Conservation (phyloP, 192 early-diverging fungal species). For the Coemansia sp. region DNA sequence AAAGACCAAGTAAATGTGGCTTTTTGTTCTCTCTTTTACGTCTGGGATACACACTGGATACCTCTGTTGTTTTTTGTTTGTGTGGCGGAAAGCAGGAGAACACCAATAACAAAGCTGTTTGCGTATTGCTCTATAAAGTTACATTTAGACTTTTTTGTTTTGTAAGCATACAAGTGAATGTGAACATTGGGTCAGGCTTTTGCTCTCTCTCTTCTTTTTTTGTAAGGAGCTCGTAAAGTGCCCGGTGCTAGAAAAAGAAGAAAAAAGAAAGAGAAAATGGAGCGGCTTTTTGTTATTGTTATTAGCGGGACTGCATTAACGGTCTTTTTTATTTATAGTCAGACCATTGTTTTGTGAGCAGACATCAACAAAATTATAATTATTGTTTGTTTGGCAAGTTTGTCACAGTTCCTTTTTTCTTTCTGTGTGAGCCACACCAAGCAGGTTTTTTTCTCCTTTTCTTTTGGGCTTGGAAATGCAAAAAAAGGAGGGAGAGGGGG, state of each 20-base stretch:
- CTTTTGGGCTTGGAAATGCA: not conserved
- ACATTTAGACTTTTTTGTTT: too few relatives aligned
- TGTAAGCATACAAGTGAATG: too few relatives aligned
- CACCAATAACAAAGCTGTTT: too few relatives aligned
- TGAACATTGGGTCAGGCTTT: too few relatives aligned
- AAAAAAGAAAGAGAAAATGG: not conserved
- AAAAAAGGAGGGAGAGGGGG: not conserved
- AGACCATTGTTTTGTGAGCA: not conserved
- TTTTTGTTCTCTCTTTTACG: not conserved
- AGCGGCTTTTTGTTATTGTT: conserved; percentile 4
- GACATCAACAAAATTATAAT: not conserved
- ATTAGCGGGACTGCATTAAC: not conserved
- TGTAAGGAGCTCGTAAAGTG: too few relatives aligned
- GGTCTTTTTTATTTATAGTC: conserved; percentile 1
- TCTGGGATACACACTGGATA: too few relatives aligned
- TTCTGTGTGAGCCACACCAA: not conserved
- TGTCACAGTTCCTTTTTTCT: not conserved
- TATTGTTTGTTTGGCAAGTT: not conserved
- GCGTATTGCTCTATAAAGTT: too few relatives aligned
- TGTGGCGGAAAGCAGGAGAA: too few relatives aligned
- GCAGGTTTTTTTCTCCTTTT: conserved; percentile 4
- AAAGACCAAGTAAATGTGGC: not conserved
- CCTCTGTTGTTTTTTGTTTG: too few relatives aligned
- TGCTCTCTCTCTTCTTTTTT: too few relatives aligned
- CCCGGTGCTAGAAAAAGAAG: too few relatives aligned